phyloP scores from a whole-genome alignment of 1,284 basidiomycete species.

The Ganoderma leucocontextum region DNA sequence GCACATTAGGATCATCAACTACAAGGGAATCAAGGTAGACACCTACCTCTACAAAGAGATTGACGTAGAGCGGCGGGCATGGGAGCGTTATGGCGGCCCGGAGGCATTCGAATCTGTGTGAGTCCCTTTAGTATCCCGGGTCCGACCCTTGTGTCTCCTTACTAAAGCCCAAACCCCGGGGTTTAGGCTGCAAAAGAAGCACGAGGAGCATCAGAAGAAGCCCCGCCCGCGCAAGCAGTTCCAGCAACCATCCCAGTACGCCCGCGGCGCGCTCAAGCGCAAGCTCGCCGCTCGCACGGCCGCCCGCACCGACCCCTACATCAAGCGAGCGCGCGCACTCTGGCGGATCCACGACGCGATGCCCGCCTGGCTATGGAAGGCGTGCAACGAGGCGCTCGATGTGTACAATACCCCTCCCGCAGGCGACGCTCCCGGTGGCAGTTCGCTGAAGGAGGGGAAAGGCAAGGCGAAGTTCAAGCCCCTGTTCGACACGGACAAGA shows the following conservation, averaged over 20 bases:
- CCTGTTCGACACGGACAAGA: conserved; percentile 15
- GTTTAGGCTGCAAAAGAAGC: conserved; percentile 4
- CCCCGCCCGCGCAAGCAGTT: conserved; percentile 14
- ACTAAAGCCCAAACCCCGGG: neutral
- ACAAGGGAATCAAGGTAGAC: neutral
- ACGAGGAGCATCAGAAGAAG: conserved; percentile 12
- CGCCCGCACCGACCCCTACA: conserved; percentile 14
- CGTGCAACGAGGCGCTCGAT: conserved; percentile 14
- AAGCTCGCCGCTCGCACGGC: conserved; percentile 6
- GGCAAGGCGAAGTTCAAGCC: conserved; percentile 8
- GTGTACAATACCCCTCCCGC: neutral
- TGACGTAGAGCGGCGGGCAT: conserved; percentile 17
- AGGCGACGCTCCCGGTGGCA: neutral
- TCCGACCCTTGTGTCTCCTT: neutral
- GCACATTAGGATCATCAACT: neutral
- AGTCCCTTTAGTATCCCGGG: neutral
- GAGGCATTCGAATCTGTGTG: conserved; percentile 17
- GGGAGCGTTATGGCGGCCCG: conserved; percentile 20
- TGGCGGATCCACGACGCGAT: conserved; percentile 11
- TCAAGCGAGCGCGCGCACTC: conserved; percentile 15
- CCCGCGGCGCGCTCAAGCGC: conserved; percentile 6
- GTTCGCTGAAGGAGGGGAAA: neutral
- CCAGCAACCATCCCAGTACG: conserved; percentile 8
- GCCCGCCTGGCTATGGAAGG: conserved; percentile 17
- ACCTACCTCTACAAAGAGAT: conserved; percentile 11